phyloP scores from a whole-genome alignment of 2,329 filamentous ascomycete species.

The Tolypocladium tropicale region DNA sequence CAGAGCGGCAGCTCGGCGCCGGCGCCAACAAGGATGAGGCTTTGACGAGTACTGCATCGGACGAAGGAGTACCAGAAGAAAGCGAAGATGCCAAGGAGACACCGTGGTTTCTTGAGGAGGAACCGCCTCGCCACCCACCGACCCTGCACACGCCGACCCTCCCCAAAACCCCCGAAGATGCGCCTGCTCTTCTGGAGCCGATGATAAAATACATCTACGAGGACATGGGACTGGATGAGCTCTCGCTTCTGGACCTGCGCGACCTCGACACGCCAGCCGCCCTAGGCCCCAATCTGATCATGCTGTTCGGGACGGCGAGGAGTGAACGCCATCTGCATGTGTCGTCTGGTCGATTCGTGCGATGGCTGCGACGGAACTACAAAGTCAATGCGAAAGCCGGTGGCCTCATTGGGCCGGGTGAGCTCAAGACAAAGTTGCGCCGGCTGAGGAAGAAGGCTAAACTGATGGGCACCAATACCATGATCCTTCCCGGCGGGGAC shows the following conservation, averaged over 20 bases:
- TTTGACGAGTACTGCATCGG: constrained; percentile 8
- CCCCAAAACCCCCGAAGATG: constrained; percentile 49
- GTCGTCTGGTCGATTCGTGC: constrained; percentile 77
- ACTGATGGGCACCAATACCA: constrained; percentile 62
- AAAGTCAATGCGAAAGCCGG: constrained; percentile 71
- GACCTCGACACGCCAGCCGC: constrained; percentile 76
- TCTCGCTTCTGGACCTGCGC: constrained; percentile 74
- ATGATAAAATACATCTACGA: constrained; percentile 72
- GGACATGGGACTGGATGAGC: constrained; percentile 75
- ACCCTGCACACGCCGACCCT: constrained; percentile 36
- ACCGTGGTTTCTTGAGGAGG: constrained; percentile 83
- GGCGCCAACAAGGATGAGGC: constrained; percentile 3
- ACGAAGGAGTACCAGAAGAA: constrained; percentile 5
- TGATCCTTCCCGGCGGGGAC: constrained; percentile 55
- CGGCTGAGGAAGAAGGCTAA: constrained; percentile 74
- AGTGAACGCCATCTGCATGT: constrained; percentile 91
- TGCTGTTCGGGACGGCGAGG: constrained; percentile 85
- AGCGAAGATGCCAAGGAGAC: constrained; percentile 28
- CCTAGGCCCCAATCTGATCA: constrained; percentile 78
- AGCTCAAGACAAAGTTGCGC: constrained; percentile 78
- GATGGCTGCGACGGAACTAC: constrained; percentile 69
- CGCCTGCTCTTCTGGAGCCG: constrained; percentile 61
- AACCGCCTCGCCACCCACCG: constrained; percentile 43
- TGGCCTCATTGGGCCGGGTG: constrained; percentile 79
- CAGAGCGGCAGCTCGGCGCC: neutral